Percentiles rank a stretch among this genome's conserved stretches.
phyloP scores from a whole-genome alignment of 306 rosid species.

The Cucurbita moschata region DNA sequence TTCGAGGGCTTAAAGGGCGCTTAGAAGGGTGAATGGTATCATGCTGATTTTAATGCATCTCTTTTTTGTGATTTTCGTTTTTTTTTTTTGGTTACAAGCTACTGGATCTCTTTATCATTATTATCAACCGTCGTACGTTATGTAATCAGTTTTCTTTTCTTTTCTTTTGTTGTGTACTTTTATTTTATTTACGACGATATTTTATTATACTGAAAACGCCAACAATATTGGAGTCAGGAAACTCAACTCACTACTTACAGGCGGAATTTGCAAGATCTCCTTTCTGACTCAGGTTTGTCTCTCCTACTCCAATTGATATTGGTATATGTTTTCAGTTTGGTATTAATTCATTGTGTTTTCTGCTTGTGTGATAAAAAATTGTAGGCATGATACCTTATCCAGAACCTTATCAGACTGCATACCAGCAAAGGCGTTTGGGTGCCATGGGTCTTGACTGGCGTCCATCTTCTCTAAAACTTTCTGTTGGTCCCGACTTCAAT shows the following conservation, averaged over 20 bases:
- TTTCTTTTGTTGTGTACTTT: not conserved
- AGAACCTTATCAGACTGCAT: constrained; percentile 89
- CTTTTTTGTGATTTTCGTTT: no score
- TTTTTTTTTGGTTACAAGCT: no score
- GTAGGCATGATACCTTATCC: constrained; percentile 91
- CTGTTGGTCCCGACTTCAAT: constrained; percentile 89
- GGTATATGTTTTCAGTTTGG: not conserved
- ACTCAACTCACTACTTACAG: constrained; percentile 77
- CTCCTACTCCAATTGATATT: constrained; percentile 8
- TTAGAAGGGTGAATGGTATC: no score
- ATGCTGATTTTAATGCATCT: not conserved
- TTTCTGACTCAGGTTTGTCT: constrained; percentile 80
- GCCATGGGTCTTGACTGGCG: constrained; percentile 89
- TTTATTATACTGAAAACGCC: constrained; percentile 10
- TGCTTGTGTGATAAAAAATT: constrained; percentile 26
- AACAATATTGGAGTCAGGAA: constrained; percentile 48
- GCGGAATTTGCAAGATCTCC: constrained; percentile 85
- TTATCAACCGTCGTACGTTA: no score
- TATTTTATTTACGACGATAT: not conserved
- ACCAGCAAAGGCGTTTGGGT: constrained; percentile 80
- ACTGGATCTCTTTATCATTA: no score
- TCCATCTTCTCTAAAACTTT: constrained; percentile 64
- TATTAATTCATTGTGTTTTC: constrained; percentile 6
- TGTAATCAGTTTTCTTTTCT: not conserved
- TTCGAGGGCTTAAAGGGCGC: no score